A percentile compares a stretch with the other conserved stretches of the same genome.
phyloP scores from a whole-genome alignment of 1,284 basidiomycete species.

The Puccinia triticina region DNA sequence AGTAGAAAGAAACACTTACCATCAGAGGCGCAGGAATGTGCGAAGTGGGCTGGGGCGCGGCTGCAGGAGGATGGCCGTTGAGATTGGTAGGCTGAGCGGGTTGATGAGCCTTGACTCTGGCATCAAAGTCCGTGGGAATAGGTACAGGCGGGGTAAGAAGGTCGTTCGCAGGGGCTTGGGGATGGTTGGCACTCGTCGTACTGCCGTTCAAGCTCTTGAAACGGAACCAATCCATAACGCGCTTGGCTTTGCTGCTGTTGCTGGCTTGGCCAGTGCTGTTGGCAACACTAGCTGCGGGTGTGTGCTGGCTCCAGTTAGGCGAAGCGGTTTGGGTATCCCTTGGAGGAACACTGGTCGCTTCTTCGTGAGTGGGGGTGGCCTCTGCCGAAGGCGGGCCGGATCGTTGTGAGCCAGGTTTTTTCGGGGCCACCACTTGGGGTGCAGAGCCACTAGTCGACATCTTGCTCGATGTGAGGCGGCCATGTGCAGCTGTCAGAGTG shows the following conservation, averaged over 20 bases:
- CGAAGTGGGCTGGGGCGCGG: background rate
- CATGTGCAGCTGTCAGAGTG: slow-evolving; percentile 14
- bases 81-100: background rate
- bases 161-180: slow-evolving; percentile 6
- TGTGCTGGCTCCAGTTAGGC: slow-evolving; percentile 55
- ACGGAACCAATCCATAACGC: slow-evolving; percentile 70
- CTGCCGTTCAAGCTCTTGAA: slow-evolving; percentile 62
- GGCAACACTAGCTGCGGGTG: slow-evolving; percentile 27
- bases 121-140: slow-evolving; percentile 32
- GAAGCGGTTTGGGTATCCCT: slow-evolving; percentile 51
- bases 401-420: slow-evolving; percentile 5
- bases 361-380: slow-evolving; percentile 55
- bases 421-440: background rate
- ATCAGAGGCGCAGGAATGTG: slow-evolving; percentile 6
- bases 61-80: background rate
- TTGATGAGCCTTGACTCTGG: slow-evolving; percentile 1
- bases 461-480: background rate
- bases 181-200: slow-evolving; percentile 5
- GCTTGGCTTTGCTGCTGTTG: slow-evolving; percentile 65
- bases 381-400: slow-evolving; percentile 60
- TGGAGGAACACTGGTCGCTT: slow-evolving; percentile 56
- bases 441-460: background rate
- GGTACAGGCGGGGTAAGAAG: slow-evolving; percentile 27
- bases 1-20: background rate
- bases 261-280: slow-evolving; percentile 34